Base-by-base conservation (phyloP, 352 stramenopile species). In the Globisporangium spiculum region DNA sequence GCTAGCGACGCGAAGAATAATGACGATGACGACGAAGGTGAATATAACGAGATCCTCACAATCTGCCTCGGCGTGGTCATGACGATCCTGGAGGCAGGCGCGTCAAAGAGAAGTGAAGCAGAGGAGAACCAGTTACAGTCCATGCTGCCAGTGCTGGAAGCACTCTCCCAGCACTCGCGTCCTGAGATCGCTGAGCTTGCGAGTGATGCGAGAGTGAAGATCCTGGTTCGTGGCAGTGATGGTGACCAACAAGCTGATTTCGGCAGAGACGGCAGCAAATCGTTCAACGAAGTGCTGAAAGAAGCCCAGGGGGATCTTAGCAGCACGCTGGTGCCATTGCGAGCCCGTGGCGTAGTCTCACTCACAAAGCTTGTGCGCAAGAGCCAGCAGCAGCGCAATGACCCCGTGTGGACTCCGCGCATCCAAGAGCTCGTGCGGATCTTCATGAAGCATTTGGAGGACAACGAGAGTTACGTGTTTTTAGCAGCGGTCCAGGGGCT, bases 391-490 rank as follows among this genome's bases (percentile, higher is more conserved):
- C 69, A 93, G 46, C 74, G 70, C 7, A 57, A 66, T 30, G 72
- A 89, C 34, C 41, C 67, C 16, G 65, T 74, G 52, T 93, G 82
- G 86, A 82, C 66, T 16, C 73, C 74, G 0, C 81, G 75, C 5
- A 83, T 92, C 38, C 69, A 77, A 60, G 70, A 76, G 48, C 68
- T 96, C 30, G 66, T 86, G 65, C 20, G 58, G 41, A 77, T 94
- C 18, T 94, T 91, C 66, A 66, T 93, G 53, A 63, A 72, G 26
- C 78, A 94, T 22, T 66, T 96, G 24, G 68, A 78, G 36, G 88
- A 96, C 69, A 62, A 62, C 0, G 88, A 96, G 70, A 96, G 88
- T 66, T 96, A 96, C 67, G 88, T 96, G 1, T 96, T 83, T 55
- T 78, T 96, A n/a, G 88, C 88, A 0, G 83, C 88, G 22, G 77